A percentile compares a stretch with the other conserved stretches of the same genome.
phyloP scores from a whole-genome alignment of 257 asterid species.

The Nicotiana tabacum region DNA sequence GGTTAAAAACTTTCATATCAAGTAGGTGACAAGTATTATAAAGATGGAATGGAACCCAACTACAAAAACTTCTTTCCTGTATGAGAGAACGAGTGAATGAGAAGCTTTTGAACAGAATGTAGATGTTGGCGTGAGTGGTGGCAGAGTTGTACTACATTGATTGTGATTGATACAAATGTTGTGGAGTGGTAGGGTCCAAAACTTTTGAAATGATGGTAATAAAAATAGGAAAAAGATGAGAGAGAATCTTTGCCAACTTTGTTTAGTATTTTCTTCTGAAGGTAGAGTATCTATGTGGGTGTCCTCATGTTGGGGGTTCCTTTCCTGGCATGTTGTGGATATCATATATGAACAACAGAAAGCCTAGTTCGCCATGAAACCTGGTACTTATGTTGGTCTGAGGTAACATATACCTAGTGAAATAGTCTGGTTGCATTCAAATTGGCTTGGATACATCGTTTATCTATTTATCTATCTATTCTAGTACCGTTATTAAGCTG shows the following conservation, averaged over 20 bases:
- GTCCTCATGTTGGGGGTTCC: conserved; percentile 26
- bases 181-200: conserved; percentile 46
- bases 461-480: no score
- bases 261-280: conserved; percentile 21
- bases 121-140: conserved; percentile 43
- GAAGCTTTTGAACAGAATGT: conserved; percentile 35
- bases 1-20: conserved; percentile 21
- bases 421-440: no score
- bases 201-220: conserved; percentile 34
- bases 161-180: conserved; percentile 22
- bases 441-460: neutral
- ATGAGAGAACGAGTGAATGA: conserved; percentile 27
- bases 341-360: conserved; percentile 17
- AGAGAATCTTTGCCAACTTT: neutral
- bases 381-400: neutral
- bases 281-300: conserved; percentile 40
- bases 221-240: conserved; percentile 20
- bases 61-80: conserved; percentile 25
- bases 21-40: conserved; percentile 28
- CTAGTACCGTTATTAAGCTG: no score
- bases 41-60: conserved; percentile 45
- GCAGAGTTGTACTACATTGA: conserved; percentile 25
- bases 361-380: neutral
- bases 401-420: no score
- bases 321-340: conserved; percentile 19